phyloP scores from a whole-genome alignment of 306 rosid species.

The Corylus avellana region DNA sequence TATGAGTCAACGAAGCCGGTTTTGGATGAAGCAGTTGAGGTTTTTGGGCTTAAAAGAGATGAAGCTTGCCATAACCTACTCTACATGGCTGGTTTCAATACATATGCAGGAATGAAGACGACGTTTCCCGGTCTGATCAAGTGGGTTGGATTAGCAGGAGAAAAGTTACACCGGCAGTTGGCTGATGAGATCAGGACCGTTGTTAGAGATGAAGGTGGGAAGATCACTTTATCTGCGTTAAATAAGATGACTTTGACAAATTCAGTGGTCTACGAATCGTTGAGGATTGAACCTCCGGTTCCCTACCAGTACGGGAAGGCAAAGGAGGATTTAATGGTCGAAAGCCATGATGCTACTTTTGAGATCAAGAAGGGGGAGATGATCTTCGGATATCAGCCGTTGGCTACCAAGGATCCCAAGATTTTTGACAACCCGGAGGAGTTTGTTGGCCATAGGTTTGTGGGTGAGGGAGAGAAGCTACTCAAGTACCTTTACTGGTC shows the following conservation, averaged over 20 bases:
- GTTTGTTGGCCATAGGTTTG: constrained; percentile 42
- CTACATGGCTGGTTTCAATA: constrained; percentile 62
- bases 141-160: constrained; percentile 66
- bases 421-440: constrained; percentile 50
- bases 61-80: constrained; percentile 72
- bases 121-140: constrained; percentile 58
- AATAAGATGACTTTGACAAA: constrained; percentile 60
- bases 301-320: constrained; percentile 74
- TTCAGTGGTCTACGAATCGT: constrained; percentile 57
- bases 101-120: constrained; percentile 63
- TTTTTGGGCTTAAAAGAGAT: constrained; percentile 42
- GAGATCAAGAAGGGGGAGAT: constrained; percentile 73
- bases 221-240: constrained; percentile 34
- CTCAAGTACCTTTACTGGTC: constrained; percentile 55
- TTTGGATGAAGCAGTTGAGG: constrained; percentile 54
- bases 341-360: constrained; percentile 56
- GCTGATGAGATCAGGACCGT: constrained; percentile 57
- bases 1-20: constrained; percentile 21
- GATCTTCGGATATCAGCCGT: constrained; percentile 72
- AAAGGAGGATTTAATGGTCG: constrained; percentile 55
- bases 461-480: constrained; percentile 38
- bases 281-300: constrained; percentile 74
- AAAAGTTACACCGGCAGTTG: constrained; percentile 41
- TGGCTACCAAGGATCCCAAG: constrained; percentile 65
- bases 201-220: constrained; percentile 40